Conservation (phyloP, 495 filamentous ascomycete genomes). For the Lepidopterella palustris region DNA sequence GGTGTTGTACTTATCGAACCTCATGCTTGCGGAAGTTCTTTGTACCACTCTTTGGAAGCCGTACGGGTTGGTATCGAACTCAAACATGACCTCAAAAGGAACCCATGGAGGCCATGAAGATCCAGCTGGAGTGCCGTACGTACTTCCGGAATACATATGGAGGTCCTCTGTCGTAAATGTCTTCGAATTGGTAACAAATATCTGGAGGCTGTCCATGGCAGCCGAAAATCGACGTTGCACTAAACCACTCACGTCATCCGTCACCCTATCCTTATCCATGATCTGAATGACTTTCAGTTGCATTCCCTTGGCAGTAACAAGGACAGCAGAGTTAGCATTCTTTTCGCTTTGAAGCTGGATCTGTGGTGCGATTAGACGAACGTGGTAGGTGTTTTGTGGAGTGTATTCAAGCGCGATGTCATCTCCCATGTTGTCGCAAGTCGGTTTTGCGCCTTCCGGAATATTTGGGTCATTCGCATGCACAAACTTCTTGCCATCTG, state of each 20-base stretch:
- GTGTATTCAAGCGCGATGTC: constrained; percentile 84
- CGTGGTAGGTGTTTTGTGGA: constrained; percentile 88
- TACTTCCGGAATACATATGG: constrained; percentile 88
- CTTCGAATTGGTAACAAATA: constrained; percentile 92
- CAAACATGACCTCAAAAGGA: constrained; percentile 95
- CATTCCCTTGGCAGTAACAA: constrained; percentile 95
- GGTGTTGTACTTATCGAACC: constrained; percentile 98
- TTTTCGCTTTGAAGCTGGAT: constrained; percentile 98
- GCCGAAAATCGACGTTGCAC: constrained; percentile 91
- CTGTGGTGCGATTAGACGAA: constrained; percentile 92
- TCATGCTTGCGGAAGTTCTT: constrained; percentile 84
- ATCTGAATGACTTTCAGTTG: constrained; percentile 93
- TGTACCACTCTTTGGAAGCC: constrained; percentile 94
- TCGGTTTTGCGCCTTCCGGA: constrained; percentile 14
- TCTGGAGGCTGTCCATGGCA: constrained; percentile 92
- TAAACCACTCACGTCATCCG: constrained; percentile 86
- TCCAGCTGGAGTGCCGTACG: constrained; percentile 76
- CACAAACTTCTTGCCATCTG: constrained; percentile 78
- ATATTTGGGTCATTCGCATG: constrained; percentile 56
- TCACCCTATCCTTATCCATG: constrained; percentile 90
- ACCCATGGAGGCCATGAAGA: constrained; percentile 97
- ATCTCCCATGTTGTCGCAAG: constrained; percentile 44
- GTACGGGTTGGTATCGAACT: constrained; percentile 85
- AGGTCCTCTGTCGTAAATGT: constrained; percentile 72
- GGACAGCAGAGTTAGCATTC: constrained; percentile 82